Evolutionary conservation across 1,139 yeast species (phyloP).

Genomic region (Meyerozyma athensensis): DNA sequence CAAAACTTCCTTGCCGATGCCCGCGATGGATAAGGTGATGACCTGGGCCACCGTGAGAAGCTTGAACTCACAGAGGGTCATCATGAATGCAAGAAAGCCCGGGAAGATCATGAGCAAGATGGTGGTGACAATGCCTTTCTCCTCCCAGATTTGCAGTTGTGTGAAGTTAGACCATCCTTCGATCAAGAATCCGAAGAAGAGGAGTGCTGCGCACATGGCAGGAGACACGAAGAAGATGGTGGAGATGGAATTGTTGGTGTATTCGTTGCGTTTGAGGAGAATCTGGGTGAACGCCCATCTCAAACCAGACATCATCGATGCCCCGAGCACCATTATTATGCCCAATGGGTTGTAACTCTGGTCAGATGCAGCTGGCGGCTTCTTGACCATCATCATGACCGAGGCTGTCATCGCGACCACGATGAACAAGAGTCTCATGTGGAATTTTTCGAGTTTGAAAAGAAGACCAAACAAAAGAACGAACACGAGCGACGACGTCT

Average conservation of each 20-base stretch:
- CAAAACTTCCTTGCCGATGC: constrained; percentile 84
- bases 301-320: constrained; percentile 81
- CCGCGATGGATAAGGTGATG: constrained; percentile 82
- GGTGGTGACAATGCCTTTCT: constrained; percentile 52
- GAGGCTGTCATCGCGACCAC: constrained; percentile 76
- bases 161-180: constrained; percentile 62
- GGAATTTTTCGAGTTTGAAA: constrained; percentile 69
- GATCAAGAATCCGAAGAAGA: constrained; percentile 53
- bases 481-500: constrained; percentile 80
- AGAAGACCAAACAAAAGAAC: constrained; percentile 82
- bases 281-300: constrained; percentile 95
- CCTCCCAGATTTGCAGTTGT: constrained; percentile 57
- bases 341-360: constrained; percentile 43
- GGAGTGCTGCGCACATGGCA: constrained; percentile 62
- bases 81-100: constrained; percentile 80
- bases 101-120: constrained; percentile 64
- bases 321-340: constrained; percentile 64
- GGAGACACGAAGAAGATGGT: constrained; percentile 86
- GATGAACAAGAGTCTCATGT: constrained; percentile 60
- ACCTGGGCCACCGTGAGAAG: constrained; percentile 80
- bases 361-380: constrained; percentile 22
- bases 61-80: constrained; percentile 87
- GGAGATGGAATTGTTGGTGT: constrained; percentile 68
- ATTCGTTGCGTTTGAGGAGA: constrained; percentile 55
- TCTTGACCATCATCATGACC: constrained; percentile 80